Evolutionary conservation across 768 basidiomycete genomes (phyloP), one percentile per base, ranked within the genome.

Genomic region (Suillus sp.): DNA sequence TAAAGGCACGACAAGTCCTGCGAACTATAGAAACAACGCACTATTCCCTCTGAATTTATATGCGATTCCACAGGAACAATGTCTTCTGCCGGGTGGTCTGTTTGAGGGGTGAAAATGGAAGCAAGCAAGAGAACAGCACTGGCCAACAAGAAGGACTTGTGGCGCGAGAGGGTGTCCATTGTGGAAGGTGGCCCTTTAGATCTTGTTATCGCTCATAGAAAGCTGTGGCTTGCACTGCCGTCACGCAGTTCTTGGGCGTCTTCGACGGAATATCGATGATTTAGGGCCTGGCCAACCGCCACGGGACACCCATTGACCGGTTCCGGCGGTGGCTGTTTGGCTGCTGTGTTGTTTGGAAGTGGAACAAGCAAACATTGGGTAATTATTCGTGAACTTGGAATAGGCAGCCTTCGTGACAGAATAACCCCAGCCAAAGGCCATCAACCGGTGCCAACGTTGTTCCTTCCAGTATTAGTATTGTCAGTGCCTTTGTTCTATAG

Each of bases 81-180:
- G 25, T 56, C 37, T 10, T 56, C 37, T 16, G 14, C 9, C 9
- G 35, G 16, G 9, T 25, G 55, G 20, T 56, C 22, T 1, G 35
- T 25, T 20, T 16, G 16, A 11, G 37, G 16, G 5, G 37, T 57
- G 18, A 57, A 40, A 27, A 57, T 27, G 18, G 55, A 27, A 57
- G 37, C 22, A 1, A 57, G 37, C 0, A 57, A 57, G 1, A 57
- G 55, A 7, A 57, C 25, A 5, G 37, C 37, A 57, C 55, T 13
- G 37, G 55, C 37, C 5, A 57, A 20, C 2, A 57, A 14, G 25
- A 57, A 57, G 0, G 55, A 27, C 18, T 57, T 57, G 55, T 57
- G 55, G 9, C 55, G 55, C 5, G 16, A 25, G 10, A 56, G 35
- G 2, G 55, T 56, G 37, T 56, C 55, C 55, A 56, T 56, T 54